Evolutionary conservation across 1,284 basidiomycete genomes (phyloP), one percentile per base, ranked within the genome.

Genomic region (Ceratobasidium sp.): DNA sequence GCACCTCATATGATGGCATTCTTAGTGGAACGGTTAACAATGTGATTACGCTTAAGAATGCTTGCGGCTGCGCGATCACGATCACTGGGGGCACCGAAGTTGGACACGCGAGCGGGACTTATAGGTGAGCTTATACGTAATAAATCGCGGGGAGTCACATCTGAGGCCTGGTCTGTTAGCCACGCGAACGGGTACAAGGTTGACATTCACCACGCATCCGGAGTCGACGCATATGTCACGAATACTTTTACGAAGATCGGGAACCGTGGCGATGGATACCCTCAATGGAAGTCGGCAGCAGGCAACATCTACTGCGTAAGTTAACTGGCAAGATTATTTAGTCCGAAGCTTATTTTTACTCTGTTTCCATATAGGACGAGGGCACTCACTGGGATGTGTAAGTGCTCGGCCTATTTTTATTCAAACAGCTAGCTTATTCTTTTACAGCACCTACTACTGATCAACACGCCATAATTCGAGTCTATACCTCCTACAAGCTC

Each of bases 281-380:
- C 73, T 55, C 73, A 71, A 52, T 74, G 67, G 66, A 50, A 71
- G 28, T 67, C 73, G n/a, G 67, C 73, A 0, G 55, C 58, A 16
- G 73, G 73, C 6, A 74, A 74, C 38, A 71, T 74, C 43, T 74
- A 74, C 43, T 73, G 73, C 23, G 73, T 73, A 69, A 46, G 73
- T 69, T 30, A 6, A 23, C n/a, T 13, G 18, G 1, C 26, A n/a
- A n/a, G 6, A n/a, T 50, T 30, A 47, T 21, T 11, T 52, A 23
- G 11, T 21, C 13, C 18, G 9, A 2, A 44, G 38, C 30, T 16
- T 8, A 44, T 30, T 28, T 52, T 8, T 11, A 21, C 30, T 49
- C n/a, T 54, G 44, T 18, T 18, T n/a, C 23, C 38, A 44, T 13
- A 47, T 43, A 73, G 73, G 64, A 73, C 38, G 73, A 73, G 41